Base-by-base conservation (phyloP, 2,329 filamentous ascomycete species). In the Sporothrix brasiliensis region DNA sequence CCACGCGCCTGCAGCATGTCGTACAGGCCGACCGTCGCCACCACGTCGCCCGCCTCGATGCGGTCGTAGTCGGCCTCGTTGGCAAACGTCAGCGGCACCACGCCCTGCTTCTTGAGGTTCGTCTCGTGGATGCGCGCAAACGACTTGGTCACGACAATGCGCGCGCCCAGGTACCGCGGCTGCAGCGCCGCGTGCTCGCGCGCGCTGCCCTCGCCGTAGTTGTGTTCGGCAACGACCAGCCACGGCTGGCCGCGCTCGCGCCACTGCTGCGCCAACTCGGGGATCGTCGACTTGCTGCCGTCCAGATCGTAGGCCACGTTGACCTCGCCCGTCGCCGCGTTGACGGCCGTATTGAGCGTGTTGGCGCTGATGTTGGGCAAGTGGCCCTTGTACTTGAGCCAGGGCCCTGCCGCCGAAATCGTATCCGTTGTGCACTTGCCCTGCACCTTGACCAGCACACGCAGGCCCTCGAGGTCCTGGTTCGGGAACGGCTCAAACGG, bases 361-460 rank as follows among this genome's bases (percentile, higher is more conserved):
- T 99, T 99, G 78, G 93, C 93, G 76, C 90, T 92, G 80, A 99
- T 99, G 85, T 99, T 99, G 80, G 95, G 93, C 73, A 99, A 88
- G 81, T 99, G 95, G 73, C 95, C 95, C 86, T 98, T 98, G 88
- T 98, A 99, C 83, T 98, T 98, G 75, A 99, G 88, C 94, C 94
- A 98, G 19, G 94, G 94, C 6, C 94, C 94, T 0, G 94, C 94
- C 47, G 94, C 94, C 50, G 94, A 98, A 81, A 99, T 99, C 76
- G 95, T 98, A 82, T 99, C 95, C 56, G 95, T 99, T 70, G 95
- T 99, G 86, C 95, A 99, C 83, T 99, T 97, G 74, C 95, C 95
- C 74, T 94, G 91, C 74, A 98, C 91, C 83, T 98, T 98, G 85
- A 97, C 94, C 19, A 99, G 90, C 21, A 99, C 93, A 67, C 89